These are phyloP conservation scores for Aureobasidium sp. DNA, from an alignment of 2,329 filamentous ascomycete genomes.

Conservation along the genomic window DNA sequence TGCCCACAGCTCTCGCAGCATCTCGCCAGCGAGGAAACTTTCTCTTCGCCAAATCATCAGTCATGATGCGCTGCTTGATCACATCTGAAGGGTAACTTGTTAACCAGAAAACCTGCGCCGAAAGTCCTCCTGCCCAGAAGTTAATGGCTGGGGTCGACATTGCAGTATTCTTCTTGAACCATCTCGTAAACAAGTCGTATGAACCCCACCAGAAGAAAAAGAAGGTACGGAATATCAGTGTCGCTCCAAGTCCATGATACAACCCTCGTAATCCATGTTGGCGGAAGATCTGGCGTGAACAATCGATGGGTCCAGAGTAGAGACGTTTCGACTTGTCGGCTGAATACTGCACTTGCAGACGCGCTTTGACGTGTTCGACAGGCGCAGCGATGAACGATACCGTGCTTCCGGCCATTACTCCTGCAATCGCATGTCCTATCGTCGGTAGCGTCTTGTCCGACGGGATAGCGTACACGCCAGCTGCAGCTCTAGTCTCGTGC, in stretches of 20 bases:
- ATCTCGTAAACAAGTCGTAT: constrained; percentile 74
- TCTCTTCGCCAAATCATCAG: constrained; percentile 72
- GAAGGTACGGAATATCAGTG: constrained; percentile 79
- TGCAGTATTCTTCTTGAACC: constrained; percentile 56
- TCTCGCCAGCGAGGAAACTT: constrained; percentile 70
- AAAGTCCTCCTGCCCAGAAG: constrained; percentile 93
- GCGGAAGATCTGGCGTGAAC: constrained; percentile 56
- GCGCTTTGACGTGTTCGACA: constrained; percentile 90
- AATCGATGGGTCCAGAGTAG: constrained; percentile 84
- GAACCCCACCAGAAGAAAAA: constrained; percentile 99
- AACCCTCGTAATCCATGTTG: constrained; percentile 69
- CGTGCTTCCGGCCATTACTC: constrained; percentile 76
- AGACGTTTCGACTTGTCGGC: constrained; percentile 66
- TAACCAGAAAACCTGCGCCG: constrained; percentile 91
- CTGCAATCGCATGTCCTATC: constrained; percentile 79
- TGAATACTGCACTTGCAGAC: constrained; percentile 89
- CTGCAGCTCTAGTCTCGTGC: constrained; percentile 22
- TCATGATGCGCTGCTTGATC: constrained; percentile 96
- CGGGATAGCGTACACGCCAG: constrained; percentile 17
- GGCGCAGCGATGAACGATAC: constrained; percentile 90
- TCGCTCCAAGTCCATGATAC: constrained; percentile 79
- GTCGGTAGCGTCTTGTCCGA: constrained; percentile 52
- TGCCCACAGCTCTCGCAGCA: constrained; percentile 68
- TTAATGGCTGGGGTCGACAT: constrained; percentile 76
- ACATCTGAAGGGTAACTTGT: constrained; percentile 88